A percentile compares a stretch with the other conserved stretches of the same genome.
Evolutionary conservation across 2,329 filamentous ascomycete species (phyloP).

Genomic region (Metarhizium anisopliae): DNA sequence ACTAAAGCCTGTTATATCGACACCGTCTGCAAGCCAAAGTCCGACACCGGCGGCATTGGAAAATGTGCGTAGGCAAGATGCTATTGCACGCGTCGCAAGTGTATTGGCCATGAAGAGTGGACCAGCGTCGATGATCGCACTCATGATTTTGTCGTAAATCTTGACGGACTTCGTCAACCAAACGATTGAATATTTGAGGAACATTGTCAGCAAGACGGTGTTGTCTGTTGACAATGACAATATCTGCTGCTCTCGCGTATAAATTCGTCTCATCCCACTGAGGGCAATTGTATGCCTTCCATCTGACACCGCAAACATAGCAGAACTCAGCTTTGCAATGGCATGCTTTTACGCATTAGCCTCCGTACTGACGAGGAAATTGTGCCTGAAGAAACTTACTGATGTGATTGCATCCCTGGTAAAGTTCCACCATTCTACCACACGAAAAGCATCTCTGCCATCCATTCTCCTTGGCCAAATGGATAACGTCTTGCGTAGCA

Average conservation of each 20-base stretch:
- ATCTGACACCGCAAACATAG: conserved; percentile 33
- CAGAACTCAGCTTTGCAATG: conserved; percentile 38
- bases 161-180: too few species aligned
- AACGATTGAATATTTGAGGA: too few species aligned
- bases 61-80: conserved; percentile 31
- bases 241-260: background rate
- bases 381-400: conserved; percentile 29
- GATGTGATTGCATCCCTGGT: conserved; percentile 45
- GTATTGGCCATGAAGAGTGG: background rate
- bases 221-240: too few species aligned
- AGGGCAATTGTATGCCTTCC: conserved; percentile 29
- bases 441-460: conserved; percentile 46
- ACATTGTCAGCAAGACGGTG: too few species aligned
- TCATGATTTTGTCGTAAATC: background rate
- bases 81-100: conserved; percentile 2
- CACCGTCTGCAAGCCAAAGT: conserved; percentile 36
- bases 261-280: conserved; percentile 25
- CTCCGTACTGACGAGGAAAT: too few species aligned
- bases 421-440: conserved; percentile 35
- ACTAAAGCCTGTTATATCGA: conserved; percentile 9
- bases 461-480: conserved; percentile 28
- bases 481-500: conserved; percentile 28
- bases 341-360: background rate
- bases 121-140: background rate
- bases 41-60: conserved; percentile 34